phyloP scores from a whole-genome alignment of 2,329 filamentous ascomycete species.

The Alternaria sp. region DNA sequence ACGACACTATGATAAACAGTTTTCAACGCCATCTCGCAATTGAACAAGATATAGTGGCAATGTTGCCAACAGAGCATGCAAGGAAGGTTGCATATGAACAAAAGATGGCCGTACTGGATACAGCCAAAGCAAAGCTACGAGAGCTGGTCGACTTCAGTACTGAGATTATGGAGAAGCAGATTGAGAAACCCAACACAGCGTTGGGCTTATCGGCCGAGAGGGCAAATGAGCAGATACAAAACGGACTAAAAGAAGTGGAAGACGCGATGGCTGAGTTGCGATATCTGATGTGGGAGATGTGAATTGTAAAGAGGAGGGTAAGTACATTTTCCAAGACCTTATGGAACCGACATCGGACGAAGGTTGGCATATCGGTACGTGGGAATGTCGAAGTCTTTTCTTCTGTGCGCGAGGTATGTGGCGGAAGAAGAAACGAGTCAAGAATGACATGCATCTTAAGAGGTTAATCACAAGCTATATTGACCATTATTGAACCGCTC shows the following conservation, averaged over 20 bases:
- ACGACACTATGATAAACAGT: background rate
- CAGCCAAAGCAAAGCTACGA: background rate
- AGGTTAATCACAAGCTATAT: background rate
- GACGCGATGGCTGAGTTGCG: background rate
- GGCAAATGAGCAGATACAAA: background rate
- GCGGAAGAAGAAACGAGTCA: no score
- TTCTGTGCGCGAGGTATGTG: no score
- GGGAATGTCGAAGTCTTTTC: background rate
- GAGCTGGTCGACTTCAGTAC: background rate
- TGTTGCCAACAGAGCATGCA: background rate
- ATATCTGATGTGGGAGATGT: background rate
- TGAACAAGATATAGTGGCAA: background rate
- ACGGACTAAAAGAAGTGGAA: background rate
- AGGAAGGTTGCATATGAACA: background rate
- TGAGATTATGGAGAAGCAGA: background rate
- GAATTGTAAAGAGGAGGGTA: background rate
- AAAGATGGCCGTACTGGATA: background rate
- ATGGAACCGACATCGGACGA: background rate
- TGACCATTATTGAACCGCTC: background rate
- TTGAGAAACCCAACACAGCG: background rate
- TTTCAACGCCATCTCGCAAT: background rate
- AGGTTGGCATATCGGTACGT: background rate
- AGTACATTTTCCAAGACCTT: background rate
- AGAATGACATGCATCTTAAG: no score
- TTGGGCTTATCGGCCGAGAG: background rate